Base-by-base conservation (phyloP, 179 eudicot species). In the Silene coronaria region DNA sequence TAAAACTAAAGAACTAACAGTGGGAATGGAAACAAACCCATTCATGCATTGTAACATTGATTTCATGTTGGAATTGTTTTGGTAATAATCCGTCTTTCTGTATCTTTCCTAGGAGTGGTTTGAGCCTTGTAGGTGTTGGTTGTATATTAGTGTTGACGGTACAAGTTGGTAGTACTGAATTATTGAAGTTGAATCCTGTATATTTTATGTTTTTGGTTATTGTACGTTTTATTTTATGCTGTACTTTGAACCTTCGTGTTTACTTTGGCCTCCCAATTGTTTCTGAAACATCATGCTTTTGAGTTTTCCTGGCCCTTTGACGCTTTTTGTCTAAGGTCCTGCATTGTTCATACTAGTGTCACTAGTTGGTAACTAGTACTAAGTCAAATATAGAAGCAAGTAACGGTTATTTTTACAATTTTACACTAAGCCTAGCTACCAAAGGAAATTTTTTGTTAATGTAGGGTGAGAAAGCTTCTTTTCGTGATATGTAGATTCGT, bases 401-500 rank as follows among this genome's bases (percentile, higher is more conserved):
- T 62, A 23, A 24, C 4, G 36, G 17, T 7, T 66, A 3, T 38
- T 38, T 2, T 66, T n/a, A 66, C 45, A n/a, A n/a, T n/a, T n/a
- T n/a, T n/a, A 66, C 24, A 16, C 13, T 66, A 36, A 53, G 48
- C 46, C 7, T 19, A 8, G 71, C 71, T 67, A 21, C 6, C 9
- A 10, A 0, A 8, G 12, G 11, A 38, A 64, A 64, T 16, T 13
- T 42, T 16, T 17, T 64, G 32, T 64, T 64, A 28, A 14, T 64
- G 14, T 26, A 62, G 67, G 28, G 5, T 11, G 67, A 26, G 2
- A n/a, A 8, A 17, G 26, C 19, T 11, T 59, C 11, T 24, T 17
- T 32, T 26, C 30, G 61, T 26, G 36, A 62, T 38, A 74, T 73
- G 17, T 19, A 45, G 65, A 57, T 69, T 71, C 11, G 62, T 64